Base-by-base conservation (phyloP, 2,329 filamentous ascomycete species). In the Ilyonectria robusta region DNA sequence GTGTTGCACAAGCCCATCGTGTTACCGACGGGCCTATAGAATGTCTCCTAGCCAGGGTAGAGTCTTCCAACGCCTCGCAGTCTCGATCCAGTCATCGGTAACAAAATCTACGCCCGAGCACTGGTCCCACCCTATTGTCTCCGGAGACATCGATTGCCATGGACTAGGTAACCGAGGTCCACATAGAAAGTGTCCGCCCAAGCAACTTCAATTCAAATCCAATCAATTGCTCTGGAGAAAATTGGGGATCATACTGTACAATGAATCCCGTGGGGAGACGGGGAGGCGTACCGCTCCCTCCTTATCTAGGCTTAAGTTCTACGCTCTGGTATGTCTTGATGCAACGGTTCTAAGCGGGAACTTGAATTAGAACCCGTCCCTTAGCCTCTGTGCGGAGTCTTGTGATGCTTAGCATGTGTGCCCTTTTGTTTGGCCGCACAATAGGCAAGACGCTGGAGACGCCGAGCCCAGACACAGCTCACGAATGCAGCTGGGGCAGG, bases 401-500 rank as follows among this genome's bases (percentile, higher is more conserved):
- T 4, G 26, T 40, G 35, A 17, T 35, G n/a, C 44, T 33, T 21
- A 42, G 42, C 10, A 44, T 29, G 47, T 31, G 23, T 35, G 54
- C 26, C 51, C 26, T 40, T 59, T 55, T 19, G 31, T 44, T 61
- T 65, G 62, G 55, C 10, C 26, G 17, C 35, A 42, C 40, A 44
- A 37, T 35, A 57, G 17, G 46, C 26, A 23, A 29, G 29, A 51
- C 46, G 33, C 21, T 57, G 59, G 29, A 58, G 37, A 44, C 29
- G 31, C 23, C 29, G 23, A 62, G 37, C 46, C 13, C 50, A 50
- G 23, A 42, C 23, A 37, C 17, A 29, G 26, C 21, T 56, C 23
- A 47, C 53, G 44, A 53, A 44, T 53, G 53, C 21, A 53, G 47
- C 58, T 46, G 47, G 47, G 62, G 57, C 37, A 26, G 46, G 40